Base-by-base conservation (phyloP, 495 filamentous ascomycete species). In the Tuber microsphaerosporum region DNA sequence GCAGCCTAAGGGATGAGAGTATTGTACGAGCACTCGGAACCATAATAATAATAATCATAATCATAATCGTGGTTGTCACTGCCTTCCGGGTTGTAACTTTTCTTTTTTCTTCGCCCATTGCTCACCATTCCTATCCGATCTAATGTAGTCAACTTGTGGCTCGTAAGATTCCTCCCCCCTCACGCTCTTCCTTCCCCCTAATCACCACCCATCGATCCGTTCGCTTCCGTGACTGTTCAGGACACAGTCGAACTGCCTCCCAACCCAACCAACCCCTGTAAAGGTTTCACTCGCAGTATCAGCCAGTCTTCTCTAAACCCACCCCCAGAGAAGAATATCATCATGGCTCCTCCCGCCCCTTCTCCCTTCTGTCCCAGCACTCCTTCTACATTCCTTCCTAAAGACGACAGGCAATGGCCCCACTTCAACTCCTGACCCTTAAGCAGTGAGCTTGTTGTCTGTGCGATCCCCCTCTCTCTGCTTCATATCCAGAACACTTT, bases 261-360 rank as follows among this genome's bases (percentile, higher is more conserved):
- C 72, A 39, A 39, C 77, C 70, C 69, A 44, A 72, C 42, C 41
- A 48, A 37, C 72, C 73, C 76, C 70, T 79, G 77, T 43, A 68
- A 61, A 14, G 41, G 43, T 76, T 75, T 61, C 45, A 73, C 76
- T 70, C 74, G 76, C 77, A 69, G 72, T 79, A 46, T 72, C 65
- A 46, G 69, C 65, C n/a, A 46, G 48, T 43, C 70, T 71, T 68
- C 73, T 44, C 75, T 42, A 75, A 73, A 39, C 43, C 43, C 70
- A 34, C 46, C 70, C 42, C 69, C 74, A 43, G 71, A 46, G 65
- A 76, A 70, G 48, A 69, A 79, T 79, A 79, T 79, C 77, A 79
- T 79, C 65, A 79, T 75, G 70, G 76, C 69, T 69, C 56, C 56
- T 65, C 56, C 72, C 43, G 20, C 76, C 76, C 75, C 74, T 39